These are phyloP conservation scores for Cetradonia linearis DNA, from an alignment of 495 filamentous ascomycete species.

Conservation along the genomic window DNA sequence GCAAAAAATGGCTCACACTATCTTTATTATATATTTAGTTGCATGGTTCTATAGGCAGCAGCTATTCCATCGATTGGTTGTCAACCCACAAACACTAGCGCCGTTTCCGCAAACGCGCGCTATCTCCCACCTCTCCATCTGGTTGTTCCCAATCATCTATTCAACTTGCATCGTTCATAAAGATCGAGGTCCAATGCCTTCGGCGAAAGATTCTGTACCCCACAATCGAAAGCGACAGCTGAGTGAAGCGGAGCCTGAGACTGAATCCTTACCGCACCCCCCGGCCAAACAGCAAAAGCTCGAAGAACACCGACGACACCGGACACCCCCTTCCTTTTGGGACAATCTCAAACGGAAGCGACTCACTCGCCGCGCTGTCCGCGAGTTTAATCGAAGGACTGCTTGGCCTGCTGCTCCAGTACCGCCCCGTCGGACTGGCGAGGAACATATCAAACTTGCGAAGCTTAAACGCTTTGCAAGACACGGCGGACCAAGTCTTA, in stretches of 20 bases:
- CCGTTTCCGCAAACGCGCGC: slow-evolving; percentile 10
- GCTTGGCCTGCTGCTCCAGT: slow-evolving; percentile 8
- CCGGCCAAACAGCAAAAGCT: slow-evolving; percentile 16
- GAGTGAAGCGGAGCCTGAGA: not conserved
- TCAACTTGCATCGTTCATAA: not conserved
- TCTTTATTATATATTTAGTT: slow-evolving; percentile 11
- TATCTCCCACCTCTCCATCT: slow-evolving; percentile 12
- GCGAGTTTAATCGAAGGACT: slow-evolving; percentile 24
- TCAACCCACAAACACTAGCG: slow-evolving; percentile 7
- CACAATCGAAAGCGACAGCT: not conserved
- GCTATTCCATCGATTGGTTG: slow-evolving; percentile 13
- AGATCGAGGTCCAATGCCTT: slow-evolving; percentile 12
- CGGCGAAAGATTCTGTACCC: not conserved
- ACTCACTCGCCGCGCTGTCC: slow-evolving; percentile 21
- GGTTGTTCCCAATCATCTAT: not conserved
- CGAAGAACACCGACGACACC: slow-evolving; percentile 11
- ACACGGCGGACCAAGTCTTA: slow-evolving; percentile 24
- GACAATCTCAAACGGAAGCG: slow-evolving; percentile 20
- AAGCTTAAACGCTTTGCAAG: slow-evolving; percentile 25
- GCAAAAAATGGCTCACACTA: slow-evolving; percentile 4
- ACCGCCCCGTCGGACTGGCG: slow-evolving; percentile 13
- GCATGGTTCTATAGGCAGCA: slow-evolving; percentile 2
- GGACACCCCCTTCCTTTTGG: slow-evolving; percentile 18
- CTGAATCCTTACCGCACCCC: not conserved
- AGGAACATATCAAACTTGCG: slow-evolving; percentile 16